phyloP scores from a whole-genome alignment of 1,139 yeast species.

The Pichia sp. region DNA sequence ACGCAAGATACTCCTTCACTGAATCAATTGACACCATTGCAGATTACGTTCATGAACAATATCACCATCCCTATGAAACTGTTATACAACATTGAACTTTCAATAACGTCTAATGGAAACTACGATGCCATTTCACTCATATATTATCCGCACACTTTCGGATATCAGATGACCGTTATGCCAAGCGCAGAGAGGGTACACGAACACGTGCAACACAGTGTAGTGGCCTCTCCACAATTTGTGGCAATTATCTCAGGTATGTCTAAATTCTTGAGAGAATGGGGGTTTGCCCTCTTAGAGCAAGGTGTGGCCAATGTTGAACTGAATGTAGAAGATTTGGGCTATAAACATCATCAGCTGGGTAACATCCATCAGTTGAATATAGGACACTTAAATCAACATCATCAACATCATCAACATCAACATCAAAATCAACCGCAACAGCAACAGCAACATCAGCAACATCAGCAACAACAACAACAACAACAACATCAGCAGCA shows the following conservation, averaged over 20 bases:
- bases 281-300: constrained; percentile 9
- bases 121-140: constrained; percentile 16
- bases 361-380: constrained; percentile 4
- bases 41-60: constrained; percentile 34
- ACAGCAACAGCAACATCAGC: constrained; percentile 4
- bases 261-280: constrained; percentile 44
- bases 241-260: constrained; percentile 44
- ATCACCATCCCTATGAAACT: constrained; percentile 56
- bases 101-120: constrained; percentile 17
- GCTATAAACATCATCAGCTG: constrained; percentile 4
- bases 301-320: constrained; percentile 8
- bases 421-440: background rate
- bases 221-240: constrained; percentile 28
- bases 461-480: background rate
- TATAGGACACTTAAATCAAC: constrained; percentile 3
- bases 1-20: too few relatives aligned
- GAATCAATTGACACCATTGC: constrained; percentile 22
- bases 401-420: constrained; percentile 1
- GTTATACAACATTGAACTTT: constrained; percentile 50
- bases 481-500: background rate
- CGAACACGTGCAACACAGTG: constrained; percentile 16
- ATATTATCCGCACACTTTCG: constrained; percentile 25
- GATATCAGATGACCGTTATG: constrained; percentile 10
- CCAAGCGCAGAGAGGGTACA: constrained; percentile 12
- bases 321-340: constrained; percentile 8